Percentiles rank a stretch among this genome's conserved stretches.
These are phyloP conservation scores for Postia placenta DNA, from an alignment of 768 basidiomycete genomes.

Conservation along the genomic window DNA sequence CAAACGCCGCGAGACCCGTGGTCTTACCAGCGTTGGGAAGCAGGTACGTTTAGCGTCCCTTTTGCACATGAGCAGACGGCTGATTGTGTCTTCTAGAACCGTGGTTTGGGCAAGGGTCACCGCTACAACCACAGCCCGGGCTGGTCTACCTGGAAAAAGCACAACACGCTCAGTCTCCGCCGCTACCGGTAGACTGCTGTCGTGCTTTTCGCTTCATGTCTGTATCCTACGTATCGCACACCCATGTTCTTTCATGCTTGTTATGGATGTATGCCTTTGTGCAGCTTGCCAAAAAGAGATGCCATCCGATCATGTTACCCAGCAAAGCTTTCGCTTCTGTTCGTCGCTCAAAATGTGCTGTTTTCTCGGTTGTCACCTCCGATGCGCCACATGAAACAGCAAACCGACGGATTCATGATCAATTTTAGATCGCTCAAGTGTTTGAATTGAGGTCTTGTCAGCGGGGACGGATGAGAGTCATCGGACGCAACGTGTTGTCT, in stretches of 20 bases:
- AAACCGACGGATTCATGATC: too few relatives aligned
- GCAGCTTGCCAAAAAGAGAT: slow-evolving; percentile 17
- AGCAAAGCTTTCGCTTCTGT: neutral
- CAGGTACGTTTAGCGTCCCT: slow-evolving; percentile 46
- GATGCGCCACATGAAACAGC: too few relatives aligned
- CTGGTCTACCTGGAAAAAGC: slow-evolving; percentile 91
- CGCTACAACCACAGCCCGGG: slow-evolving; percentile 90
- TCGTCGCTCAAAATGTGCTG: too few relatives aligned
- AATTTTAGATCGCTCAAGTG: neutral
- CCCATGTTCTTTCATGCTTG: slow-evolving; percentile 23
- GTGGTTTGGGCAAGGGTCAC: slow-evolving; percentile 94
- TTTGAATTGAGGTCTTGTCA: neutral
- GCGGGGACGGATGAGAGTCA: neutral
- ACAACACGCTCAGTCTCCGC: slow-evolving; percentile 95
- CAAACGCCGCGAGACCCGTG: slow-evolving; percentile 97
- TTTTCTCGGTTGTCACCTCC: too few relatives aligned
- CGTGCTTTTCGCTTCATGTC: slow-evolving; percentile 23
- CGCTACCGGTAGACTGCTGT: slow-evolving; percentile 62
- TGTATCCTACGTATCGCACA: slow-evolving; percentile 17
- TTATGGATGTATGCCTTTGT: slow-evolving; percentile 26
- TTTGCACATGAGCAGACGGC: slow-evolving; percentile 1
- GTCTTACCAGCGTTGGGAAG: slow-evolving; percentile 95
- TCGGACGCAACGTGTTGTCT: neutral
- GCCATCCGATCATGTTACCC: slow-evolving; percentile 2
- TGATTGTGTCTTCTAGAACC: slow-evolving; percentile 54